Evolutionary conservation across 495 filamentous ascomycete species (phyloP).

Genomic region (Penicillium macrosclerotiorum): DNA sequence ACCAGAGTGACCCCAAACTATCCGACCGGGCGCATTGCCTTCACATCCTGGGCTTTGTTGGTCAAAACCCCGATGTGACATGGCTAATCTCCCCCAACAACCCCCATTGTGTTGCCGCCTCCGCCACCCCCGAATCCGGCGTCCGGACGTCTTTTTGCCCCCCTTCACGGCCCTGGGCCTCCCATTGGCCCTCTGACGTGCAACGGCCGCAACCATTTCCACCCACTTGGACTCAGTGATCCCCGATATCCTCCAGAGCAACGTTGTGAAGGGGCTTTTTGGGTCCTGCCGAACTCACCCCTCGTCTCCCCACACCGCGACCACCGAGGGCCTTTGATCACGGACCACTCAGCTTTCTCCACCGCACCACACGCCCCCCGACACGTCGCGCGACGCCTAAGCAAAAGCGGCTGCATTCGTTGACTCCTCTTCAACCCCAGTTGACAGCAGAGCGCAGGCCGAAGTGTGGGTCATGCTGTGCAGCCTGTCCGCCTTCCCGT

Average conservation of each 20-base stretch:
- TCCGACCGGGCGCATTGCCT: neutral
- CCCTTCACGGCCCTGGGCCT: neutral
- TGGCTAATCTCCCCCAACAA: slow-evolving; percentile 3
- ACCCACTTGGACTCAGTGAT: neutral
- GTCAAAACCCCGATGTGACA: slow-evolving; percentile 10
- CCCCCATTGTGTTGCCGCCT: slow-evolving; percentile 10
- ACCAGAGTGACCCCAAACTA: neutral
- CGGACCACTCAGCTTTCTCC: too few species aligned
- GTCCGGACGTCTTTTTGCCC: neutral
- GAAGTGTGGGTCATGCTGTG: slow-evolving; percentile 19
- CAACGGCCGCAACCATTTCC: slow-evolving; percentile 6
- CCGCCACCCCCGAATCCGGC: slow-evolving; percentile 1
- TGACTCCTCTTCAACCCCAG: slow-evolving; percentile 21
- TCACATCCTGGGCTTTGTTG: neutral
- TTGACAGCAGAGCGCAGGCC: slow-evolving; percentile 12
- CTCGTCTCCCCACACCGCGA: neutral
- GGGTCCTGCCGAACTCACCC: neutral
- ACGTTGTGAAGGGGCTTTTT: neutral
- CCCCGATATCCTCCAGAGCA: neutral
- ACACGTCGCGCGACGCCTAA: too few species aligned
- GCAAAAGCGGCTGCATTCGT: slow-evolving; percentile 19
- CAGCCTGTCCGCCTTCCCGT: slow-evolving; percentile 45
- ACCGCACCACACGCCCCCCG: too few species aligned
- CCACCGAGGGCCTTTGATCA: too few species aligned
- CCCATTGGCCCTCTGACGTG: neutral